phyloP scores from a whole-genome alignment of 495 filamentous ascomycete species.

The Peziza echinospora region DNA sequence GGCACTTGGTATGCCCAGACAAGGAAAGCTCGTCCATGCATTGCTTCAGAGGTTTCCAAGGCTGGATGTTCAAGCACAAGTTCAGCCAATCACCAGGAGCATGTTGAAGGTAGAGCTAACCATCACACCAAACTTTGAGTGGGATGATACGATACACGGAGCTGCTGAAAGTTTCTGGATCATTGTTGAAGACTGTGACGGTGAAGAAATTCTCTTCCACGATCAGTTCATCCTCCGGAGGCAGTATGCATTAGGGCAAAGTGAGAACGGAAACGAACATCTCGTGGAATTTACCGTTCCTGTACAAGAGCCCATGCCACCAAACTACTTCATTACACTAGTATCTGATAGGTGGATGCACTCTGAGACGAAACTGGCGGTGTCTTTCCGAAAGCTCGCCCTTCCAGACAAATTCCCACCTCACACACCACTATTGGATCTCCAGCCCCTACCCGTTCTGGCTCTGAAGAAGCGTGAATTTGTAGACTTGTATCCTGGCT shows the following conservation, averaged over 20 bases:
- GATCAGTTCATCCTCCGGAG: conserved; percentile 82
- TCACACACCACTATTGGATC: conserved; percentile 70
- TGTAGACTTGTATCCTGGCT: conserved; percentile 58
- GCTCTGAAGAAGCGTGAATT: conserved; percentile 76
- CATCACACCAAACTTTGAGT: conserved; percentile 87
- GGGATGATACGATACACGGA: conserved; percentile 81
- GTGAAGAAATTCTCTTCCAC: conserved; percentile 86
- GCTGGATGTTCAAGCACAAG: conserved; percentile 73
- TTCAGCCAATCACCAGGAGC: conserved; percentile 83
- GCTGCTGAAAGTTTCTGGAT: conserved; percentile 88
- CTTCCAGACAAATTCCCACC: conserved; percentile 90
- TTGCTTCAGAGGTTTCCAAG: conserved; percentile 84
- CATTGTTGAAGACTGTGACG: conserved; percentile 88
- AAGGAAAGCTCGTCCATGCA: conserved; percentile 63
- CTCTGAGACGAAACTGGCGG: conserved; percentile 76
- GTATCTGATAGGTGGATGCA: conserved; percentile 96
- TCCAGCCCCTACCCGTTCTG: conserved; percentile 73
- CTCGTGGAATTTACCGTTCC: conserved; percentile 94
- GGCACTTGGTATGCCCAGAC: conserved; percentile 53
- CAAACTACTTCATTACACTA: conserved; percentile 91
- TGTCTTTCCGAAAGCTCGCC: conserved; percentile 85
- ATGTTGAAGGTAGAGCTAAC: conserved; percentile 88
- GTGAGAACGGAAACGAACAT: conserved; percentile 63
- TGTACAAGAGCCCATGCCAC: conserved; percentile 92
- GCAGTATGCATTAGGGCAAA: conserved; percentile 48